These are phyloP conservation scores for Lactarius hengduanensis DNA, from an alignment of 768 basidiomycete species.

Conservation along the genomic window DNA sequence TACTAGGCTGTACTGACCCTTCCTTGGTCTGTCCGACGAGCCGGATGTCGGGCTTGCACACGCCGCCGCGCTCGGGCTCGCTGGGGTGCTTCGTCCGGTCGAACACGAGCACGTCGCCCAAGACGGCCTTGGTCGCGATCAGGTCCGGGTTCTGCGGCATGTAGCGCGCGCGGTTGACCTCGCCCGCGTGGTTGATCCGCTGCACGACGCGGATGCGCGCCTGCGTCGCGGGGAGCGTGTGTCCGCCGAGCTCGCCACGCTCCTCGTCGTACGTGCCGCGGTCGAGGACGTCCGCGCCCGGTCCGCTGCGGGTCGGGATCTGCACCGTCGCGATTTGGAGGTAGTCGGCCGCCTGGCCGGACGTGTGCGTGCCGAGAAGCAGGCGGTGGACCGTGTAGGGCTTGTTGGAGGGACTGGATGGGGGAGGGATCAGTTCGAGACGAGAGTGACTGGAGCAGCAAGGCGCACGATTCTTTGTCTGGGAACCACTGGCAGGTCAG, in stretches of 20 bases:
- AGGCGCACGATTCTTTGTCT: slow-evolving; percentile 84
- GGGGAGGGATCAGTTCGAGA: neutral
- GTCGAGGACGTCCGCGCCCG: slow-evolving; percentile 74
- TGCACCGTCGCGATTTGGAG: slow-evolving; percentile 94
- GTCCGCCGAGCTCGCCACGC: slow-evolving; percentile 90
- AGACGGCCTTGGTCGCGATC: slow-evolving; percentile 91
- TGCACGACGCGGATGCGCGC: slow-evolving; percentile 90
- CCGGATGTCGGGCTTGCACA: slow-evolving; percentile 87
- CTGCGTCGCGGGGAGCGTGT: slow-evolving; percentile 70
- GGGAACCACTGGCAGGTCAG: slow-evolving; percentile 99
- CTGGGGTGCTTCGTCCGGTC: slow-evolving; percentile 96
- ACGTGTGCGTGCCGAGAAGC: slow-evolving; percentile 96
- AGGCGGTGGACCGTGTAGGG: slow-evolving; percentile 95
- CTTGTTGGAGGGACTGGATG: slow-evolving; percentile 80
- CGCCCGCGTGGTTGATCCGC: slow-evolving; percentile 91
- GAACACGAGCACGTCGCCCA: slow-evolving; percentile 91
- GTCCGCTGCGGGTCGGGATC: slow-evolving; percentile 80
- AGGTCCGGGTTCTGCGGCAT: slow-evolving; percentile 99
- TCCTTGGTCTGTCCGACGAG: slow-evolving; percentile 89
- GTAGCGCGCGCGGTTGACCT: slow-evolving; percentile 96
- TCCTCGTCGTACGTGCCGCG: slow-evolving; percentile 85
- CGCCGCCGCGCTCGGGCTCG: slow-evolving; percentile 81
- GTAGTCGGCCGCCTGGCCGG: slow-evolving; percentile 90
- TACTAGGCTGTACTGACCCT: slow-evolving; percentile 58
- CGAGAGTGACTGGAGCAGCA: neutral